Percentiles rank a stretch among this genome's conserved stretches.
Conservation (phyloP, 2,329 filamentous ascomycete genomes). For the Penicillium freii region DNA sequence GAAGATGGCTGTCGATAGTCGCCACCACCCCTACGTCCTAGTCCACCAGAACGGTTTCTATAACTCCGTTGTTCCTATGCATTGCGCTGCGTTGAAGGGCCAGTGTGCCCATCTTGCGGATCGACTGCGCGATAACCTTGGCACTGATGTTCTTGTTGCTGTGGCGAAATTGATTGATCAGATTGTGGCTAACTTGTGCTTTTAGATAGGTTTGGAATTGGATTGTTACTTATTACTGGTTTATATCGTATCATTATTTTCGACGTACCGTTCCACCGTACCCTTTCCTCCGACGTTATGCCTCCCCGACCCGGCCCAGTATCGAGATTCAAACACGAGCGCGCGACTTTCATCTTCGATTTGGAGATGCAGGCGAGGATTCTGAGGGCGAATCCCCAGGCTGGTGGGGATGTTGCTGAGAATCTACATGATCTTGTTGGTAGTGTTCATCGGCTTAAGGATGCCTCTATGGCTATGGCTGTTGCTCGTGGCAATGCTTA, state of each 20-base stretch:
- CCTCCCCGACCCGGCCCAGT: not conserved
- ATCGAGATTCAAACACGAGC: not conserved
- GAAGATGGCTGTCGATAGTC: not conserved
- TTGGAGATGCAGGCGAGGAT: not conserved
- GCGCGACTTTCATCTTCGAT: not conserved
- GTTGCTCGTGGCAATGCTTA: not conserved
- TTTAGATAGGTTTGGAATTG: not conserved
- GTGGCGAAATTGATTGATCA: not conserved
- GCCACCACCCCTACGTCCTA: not conserved
- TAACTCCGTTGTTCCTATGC: not conserved
- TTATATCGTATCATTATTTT: not conserved
- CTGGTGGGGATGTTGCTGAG: slow-evolving; percentile 12
- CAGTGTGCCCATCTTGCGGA: not conserved
- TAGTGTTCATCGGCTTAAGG: not conserved
- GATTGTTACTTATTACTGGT: not conserved
- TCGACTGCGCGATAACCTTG: not conserved
- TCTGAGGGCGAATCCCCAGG: slow-evolving; percentile 1
- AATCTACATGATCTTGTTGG: slow-evolving; percentile 10
- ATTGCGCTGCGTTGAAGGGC: slow-evolving; percentile 1
- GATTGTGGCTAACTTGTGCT: slow-evolving; percentile 2
- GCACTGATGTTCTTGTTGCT: not conserved
- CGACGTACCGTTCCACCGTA: not conserved
- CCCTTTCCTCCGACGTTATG: not conserved
- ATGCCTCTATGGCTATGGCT: slow-evolving; percentile 1
- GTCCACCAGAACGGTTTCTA: not conserved